These are phyloP conservation scores for Fusarium udum DNA, from an alignment of 2,329 filamentous ascomycete genomes.

Conservation along the genomic window DNA sequence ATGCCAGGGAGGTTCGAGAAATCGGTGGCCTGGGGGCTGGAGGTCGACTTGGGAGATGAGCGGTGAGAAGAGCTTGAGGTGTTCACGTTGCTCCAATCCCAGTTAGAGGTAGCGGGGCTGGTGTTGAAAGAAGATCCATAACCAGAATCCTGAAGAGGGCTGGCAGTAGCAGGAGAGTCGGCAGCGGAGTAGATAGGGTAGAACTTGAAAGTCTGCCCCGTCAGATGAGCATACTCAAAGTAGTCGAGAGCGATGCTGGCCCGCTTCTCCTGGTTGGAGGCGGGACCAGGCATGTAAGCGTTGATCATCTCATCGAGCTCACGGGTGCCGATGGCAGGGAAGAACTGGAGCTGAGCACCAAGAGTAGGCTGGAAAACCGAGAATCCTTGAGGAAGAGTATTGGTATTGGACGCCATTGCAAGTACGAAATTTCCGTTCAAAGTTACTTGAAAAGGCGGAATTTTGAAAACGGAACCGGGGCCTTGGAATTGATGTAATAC, in stretches of 20 bases:
- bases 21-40: constrained; percentile 51
- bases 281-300: constrained; percentile 64
- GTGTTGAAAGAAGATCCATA: constrained; percentile 58
- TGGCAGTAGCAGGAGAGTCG: constrained; percentile 56
- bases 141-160: constrained; percentile 55
- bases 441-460: constrained; percentile 15
- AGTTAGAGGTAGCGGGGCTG: constrained; percentile 60
- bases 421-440: constrained; percentile 5
- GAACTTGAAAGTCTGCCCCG: constrained; percentile 69
- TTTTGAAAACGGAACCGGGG: constrained; percentile 5
- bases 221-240: constrained; percentile 61
- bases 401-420: constrained; percentile 41
- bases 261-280: constrained; percentile 67
- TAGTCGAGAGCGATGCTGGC: constrained; percentile 68
- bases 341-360: constrained; percentile 69
- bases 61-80: constrained; percentile 46
- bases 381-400: constrained; percentile 58
- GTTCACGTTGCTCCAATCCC: constrained; percentile 56
- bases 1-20: constrained; percentile 68
- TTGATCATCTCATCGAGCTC: constrained; percentile 70
- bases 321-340: constrained; percentile 70
- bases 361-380: constrained; percentile 68
- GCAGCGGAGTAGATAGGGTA: constrained; percentile 59
- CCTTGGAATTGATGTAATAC: constrained; percentile 4
- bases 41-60: constrained; percentile 41